Evolutionary conservation across 306 rosid species (phyloP).

Genomic region (Cicer judaicum): DNA sequence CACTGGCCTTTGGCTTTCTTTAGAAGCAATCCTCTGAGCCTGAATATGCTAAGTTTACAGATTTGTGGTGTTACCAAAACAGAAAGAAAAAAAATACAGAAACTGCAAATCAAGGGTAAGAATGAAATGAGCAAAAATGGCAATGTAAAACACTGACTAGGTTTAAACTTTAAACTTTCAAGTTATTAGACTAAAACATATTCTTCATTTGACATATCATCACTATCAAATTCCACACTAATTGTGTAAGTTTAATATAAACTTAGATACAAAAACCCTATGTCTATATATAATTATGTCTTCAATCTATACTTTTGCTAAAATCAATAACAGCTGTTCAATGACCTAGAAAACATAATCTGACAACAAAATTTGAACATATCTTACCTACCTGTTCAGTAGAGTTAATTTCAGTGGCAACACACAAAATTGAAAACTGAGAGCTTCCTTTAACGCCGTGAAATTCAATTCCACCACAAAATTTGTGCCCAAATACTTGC

Average conservation of each 20-base stretch:
- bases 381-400: slow-evolving; percentile 63
- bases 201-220: background rate
- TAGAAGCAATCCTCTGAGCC: slow-evolving; percentile 57
- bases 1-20: slow-evolving; percentile 84
- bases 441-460: slow-evolving; percentile 67
- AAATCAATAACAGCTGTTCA: background rate
- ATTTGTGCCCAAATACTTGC: slow-evolving; percentile 53
- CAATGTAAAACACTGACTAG: background rate
- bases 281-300: background rate
- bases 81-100: background rate
- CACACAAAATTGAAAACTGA: slow-evolving; percentile 71
- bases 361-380: background rate
- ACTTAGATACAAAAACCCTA: background rate
- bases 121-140: slow-evolving; percentile 12
- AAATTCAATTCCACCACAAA: slow-evolving; percentile 65
- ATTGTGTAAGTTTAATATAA: background rate
- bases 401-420: slow-evolving; percentile 83
- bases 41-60: slow-evolving; percentile 46
- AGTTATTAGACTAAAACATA: background rate
- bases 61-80: slow-evolving; percentile 11
- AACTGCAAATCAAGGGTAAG: background rate
- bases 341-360: background rate
- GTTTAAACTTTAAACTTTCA: background rate
- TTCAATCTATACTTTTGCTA: background rate
- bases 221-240: background rate